Evolutionary conservation across 192 early-diverging fungal species (phyloP).

Genomic region (Coemansia guatemalensis): DNA sequence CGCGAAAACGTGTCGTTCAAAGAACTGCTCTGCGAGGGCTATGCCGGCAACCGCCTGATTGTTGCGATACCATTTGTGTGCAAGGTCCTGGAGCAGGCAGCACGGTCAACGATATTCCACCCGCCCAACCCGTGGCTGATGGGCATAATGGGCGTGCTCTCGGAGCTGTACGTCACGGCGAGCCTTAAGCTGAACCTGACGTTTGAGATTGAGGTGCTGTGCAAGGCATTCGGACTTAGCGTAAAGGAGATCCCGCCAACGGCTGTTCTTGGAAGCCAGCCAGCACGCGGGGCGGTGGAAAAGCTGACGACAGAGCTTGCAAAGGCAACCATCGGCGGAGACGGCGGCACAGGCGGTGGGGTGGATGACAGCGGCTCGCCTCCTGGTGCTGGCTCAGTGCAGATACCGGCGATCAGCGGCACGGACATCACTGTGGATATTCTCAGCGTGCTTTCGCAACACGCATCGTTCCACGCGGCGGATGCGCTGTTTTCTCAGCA

Average conservation of each 20-base stretch:
- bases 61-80: slow-evolving; percentile 98
- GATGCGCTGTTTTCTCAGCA: slow-evolving; percentile 77
- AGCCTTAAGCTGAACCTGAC: slow-evolving; percentile 94
- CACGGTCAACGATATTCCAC: slow-evolving; percentile 82
- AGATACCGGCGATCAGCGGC: slow-evolving; percentile 41
- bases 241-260: slow-evolving; percentile 64
- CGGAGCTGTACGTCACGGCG: slow-evolving; percentile 90
- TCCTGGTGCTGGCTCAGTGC: slow-evolving; percentile 7
- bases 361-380: background rate
- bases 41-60: slow-evolving; percentile 79
- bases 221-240: slow-evolving; percentile 84
- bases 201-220: slow-evolving; percentile 98
- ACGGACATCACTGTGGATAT: slow-evolving; percentile 48
- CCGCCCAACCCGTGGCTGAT: slow-evolving; percentile 98
- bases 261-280: slow-evolving; percentile 24
- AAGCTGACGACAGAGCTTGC: slow-evolving; percentile 25
- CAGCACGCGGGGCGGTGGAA: slow-evolving; percentile 18
- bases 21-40: slow-evolving; percentile 91
- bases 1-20: slow-evolving; percentile 96
- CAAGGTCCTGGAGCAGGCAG: slow-evolving; percentile 91
- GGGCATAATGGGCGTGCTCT: slow-evolving; percentile 87
- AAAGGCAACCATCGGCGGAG: slow-evolving; percentile 25
- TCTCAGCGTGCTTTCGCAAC: slow-evolving; percentile 47
- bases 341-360: slow-evolving; percentile 1
- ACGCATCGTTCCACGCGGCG: slow-evolving; percentile 73